phyloP scores from a whole-genome alignment of 2,329 filamentous ascomycete genomes.

The Thyridium curvatum region DNA sequence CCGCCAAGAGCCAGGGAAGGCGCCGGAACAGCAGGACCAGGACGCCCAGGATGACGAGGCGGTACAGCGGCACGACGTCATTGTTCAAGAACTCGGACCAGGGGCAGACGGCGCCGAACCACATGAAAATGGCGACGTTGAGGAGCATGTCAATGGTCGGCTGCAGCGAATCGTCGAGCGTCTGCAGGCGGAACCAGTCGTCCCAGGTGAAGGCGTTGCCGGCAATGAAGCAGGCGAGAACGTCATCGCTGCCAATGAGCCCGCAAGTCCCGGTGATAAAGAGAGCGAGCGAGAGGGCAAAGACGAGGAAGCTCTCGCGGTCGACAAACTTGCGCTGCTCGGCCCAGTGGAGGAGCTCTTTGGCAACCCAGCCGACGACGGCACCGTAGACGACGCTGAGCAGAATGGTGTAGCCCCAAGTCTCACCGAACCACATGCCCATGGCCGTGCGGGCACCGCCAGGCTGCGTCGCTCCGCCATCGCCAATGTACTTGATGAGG shows the following conservation, averaged over 20 bases:
- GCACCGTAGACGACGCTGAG: constrained; percentile 74
- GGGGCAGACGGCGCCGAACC: constrained; percentile 81
- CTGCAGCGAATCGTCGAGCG: constrained; percentile 84
- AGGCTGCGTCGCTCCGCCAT: constrained; percentile 43
- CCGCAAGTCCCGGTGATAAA: constrained; percentile 86
- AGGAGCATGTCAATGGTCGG: constrained; percentile 93
- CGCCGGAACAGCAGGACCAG: constrained; percentile 72
- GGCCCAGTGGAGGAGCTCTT: constrained; percentile 77
- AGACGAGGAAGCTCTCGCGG: constrained; percentile 80
- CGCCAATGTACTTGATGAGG: constrained; percentile 67
- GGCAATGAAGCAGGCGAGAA: constrained; percentile 86
- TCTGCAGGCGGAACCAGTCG: constrained; percentile 89
- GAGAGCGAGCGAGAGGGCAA: constrained; percentile 76
- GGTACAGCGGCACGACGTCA: constrained; percentile 63
- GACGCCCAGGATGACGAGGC: constrained; percentile 67
- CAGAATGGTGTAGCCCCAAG: constrained; percentile 76
- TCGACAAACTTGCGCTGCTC: constrained; percentile 78
- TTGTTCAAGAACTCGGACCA: constrained; percentile 67
- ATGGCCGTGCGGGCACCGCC: constrained; percentile 64
- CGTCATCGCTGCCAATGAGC: constrained; percentile 81
- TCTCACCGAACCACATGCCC: constrained; percentile 77
- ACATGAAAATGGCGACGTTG: constrained; percentile 83
- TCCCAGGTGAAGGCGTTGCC: constrained; percentile 90
- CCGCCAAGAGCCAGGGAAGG: constrained; percentile 66
- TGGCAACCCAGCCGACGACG: constrained; percentile 72